phyloP scores from a whole-genome alignment of 179 eudicot genomes.

The Gypsophila paniculata region DNA sequence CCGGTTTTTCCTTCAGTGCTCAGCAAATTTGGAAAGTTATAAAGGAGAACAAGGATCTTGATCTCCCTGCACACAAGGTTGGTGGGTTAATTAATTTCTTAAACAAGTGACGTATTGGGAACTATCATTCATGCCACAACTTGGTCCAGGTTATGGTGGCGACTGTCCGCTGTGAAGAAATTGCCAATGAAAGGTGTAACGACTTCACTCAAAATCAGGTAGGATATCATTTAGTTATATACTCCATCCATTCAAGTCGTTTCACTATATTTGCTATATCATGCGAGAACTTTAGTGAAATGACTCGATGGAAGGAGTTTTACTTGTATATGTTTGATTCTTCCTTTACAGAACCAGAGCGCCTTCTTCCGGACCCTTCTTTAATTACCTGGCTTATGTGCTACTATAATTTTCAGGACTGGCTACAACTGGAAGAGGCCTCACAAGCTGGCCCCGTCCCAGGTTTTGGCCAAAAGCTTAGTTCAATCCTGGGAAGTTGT shows the following conservation, averaged over 20 bases:
- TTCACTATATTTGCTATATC: too few relatives aligned
- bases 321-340: background rate
- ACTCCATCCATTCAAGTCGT: too few relatives aligned
- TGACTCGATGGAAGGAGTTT: too few relatives aligned
- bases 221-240: slow-evolving; percentile 9
- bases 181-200: slow-evolving; percentile 72
- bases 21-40: slow-evolving; percentile 90
- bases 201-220: slow-evolving; percentile 74
- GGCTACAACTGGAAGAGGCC: slow-evolving; percentile 44
- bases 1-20: slow-evolving; percentile 93
- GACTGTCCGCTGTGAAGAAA: slow-evolving; percentile 98
- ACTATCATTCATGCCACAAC: background rate
- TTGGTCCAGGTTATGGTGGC: slow-evolving; percentile 94
- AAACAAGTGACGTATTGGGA: background rate
- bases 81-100: slow-evolving; percentile 7
- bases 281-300: too few relatives aligned
- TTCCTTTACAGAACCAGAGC: background rate
- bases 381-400: slow-evolving; percentile 10
- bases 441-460: slow-evolving; percentile 32
- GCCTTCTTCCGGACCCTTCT: background rate
- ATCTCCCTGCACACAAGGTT: slow-evolving; percentile 98
- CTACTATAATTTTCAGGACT: slow-evolving; percentile 44
- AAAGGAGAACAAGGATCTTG: slow-evolving; percentile 96
- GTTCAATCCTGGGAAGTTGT: slow-evolving; percentile 30
- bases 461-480: slow-evolving; percentile 37